Conservation (phyloP, 1,284 basidiomycete species). For the Pseudozyma flocculosa region DNA sequence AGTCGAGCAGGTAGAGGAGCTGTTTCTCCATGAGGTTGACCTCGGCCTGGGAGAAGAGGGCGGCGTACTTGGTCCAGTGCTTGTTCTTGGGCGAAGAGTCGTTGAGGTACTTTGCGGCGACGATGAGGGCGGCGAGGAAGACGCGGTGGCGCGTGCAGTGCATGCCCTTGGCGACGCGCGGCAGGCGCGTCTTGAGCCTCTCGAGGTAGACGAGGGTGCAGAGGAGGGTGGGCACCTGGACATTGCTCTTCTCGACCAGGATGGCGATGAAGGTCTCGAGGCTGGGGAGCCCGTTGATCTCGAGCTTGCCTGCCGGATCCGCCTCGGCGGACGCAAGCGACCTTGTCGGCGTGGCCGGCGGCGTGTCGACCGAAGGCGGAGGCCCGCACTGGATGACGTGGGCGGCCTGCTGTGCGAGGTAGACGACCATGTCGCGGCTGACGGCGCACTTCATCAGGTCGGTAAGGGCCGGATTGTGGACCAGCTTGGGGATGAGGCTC, state of each 20-base stretch:
- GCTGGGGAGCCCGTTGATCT: slow-evolving; percentile 64
- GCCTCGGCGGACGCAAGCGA: slow-evolving; percentile 44
- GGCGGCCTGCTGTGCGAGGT: slow-evolving; percentile 54
- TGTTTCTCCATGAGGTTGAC: slow-evolving; percentile 97
- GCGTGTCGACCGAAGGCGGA: slow-evolving; percentile 36
- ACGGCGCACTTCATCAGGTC: slow-evolving; percentile 56
- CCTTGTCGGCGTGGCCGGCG: slow-evolving; percentile 47
- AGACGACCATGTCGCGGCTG: slow-evolving; percentile 56
- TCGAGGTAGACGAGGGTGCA: slow-evolving; percentile 92
- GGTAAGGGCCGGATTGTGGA: slow-evolving; percentile 55
- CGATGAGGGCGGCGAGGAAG: slow-evolving; percentile 92
- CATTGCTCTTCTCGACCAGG: slow-evolving; percentile 81
- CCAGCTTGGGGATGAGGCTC: slow-evolving; percentile 52
- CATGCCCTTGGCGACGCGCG: slow-evolving; percentile 82
- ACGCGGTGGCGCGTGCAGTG: slow-evolving; percentile 90
- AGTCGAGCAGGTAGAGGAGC: slow-evolving; percentile 57
- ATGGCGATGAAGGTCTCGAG: slow-evolving; percentile 85
- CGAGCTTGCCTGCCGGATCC: slow-evolving; percentile 59
- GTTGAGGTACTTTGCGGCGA: slow-evolving; percentile 95
- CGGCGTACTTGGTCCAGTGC: slow-evolving; percentile 71
- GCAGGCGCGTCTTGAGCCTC: slow-evolving; percentile 76
- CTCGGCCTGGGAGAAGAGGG: slow-evolving; percentile 66
- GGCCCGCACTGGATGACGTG: slow-evolving; percentile 56
- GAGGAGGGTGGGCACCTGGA: slow-evolving; percentile 87
- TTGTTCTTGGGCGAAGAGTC: slow-evolving; percentile 84